phyloP scores from a whole-genome alignment of 768 basidiomycete species.

The Mycena metata region DNA sequence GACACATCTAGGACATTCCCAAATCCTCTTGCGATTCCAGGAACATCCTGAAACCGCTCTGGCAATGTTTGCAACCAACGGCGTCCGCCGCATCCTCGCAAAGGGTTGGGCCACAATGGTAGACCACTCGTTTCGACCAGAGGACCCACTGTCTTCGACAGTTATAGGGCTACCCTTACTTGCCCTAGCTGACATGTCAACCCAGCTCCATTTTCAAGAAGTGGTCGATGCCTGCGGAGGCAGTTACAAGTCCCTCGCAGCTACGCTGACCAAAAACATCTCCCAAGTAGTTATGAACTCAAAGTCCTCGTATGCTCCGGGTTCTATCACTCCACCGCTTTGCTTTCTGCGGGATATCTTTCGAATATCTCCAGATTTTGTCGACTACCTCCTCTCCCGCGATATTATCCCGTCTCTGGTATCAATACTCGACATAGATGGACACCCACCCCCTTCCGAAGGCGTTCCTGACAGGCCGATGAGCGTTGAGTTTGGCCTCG shows the following conservation, averaged over 20 bases:
- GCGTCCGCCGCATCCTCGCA: constrained; percentile 21
- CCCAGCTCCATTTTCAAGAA: constrained; percentile 7
- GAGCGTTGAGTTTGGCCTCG: constrained; percentile 12
- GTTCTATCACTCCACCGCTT: constrained; percentile 21
- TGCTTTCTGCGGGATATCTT: not conserved
- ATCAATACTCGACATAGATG: constrained; percentile 20
- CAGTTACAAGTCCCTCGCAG: constrained; percentile 14
- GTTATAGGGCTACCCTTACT: constrained; percentile 21
- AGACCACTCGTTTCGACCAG: not conserved
- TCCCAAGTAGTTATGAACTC: constrained; percentile 19
- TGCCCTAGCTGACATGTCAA: constrained; percentile 20
- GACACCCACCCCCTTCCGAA: constrained; percentile 2
- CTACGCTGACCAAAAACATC: constrained; percentile 18
- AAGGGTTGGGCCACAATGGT: constrained; percentile 18
- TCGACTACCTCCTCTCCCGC: constrained; percentile 18
- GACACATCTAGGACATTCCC: constrained; percentile 8
- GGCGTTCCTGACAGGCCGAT: constrained; percentile 18
- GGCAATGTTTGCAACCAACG: constrained; percentile 17
- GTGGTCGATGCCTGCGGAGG: constrained; percentile 24
- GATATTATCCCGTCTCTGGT: constrained; percentile 23
- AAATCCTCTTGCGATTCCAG: constrained; percentile 19
- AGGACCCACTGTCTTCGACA: constrained; percentile 19
- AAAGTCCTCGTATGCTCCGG: constrained; percentile 9
- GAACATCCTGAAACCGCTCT: constrained; percentile 16
- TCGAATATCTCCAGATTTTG: constrained; percentile 14